Base-by-base conservation (phyloP, 495 filamentous ascomycete genomes). In the Bombardia bombarda region DNA sequence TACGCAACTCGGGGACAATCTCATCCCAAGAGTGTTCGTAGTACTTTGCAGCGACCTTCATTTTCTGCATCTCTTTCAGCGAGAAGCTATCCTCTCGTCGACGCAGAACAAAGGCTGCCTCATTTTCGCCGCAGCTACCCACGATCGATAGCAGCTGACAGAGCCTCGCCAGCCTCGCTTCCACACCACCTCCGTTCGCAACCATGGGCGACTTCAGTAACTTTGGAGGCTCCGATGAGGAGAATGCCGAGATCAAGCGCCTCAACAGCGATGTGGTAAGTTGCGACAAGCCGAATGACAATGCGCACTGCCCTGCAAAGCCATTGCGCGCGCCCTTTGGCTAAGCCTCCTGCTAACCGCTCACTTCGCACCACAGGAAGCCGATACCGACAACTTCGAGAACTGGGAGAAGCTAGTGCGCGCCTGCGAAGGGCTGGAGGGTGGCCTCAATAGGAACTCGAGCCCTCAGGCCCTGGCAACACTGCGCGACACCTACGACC, bases 381-480 rank as follows among this genome's bases (percentile, higher is more conserved):
- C 84, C 49, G 84, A 95, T 48, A 77, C 88, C 3, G 92, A 99
- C 65, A 87, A 86, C 62, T 95, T 92, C 56, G 90, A 95, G 53
- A 79, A 80, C 19, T 99, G 92, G 92, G 92, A 96, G 67, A 87
- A 86, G 62, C 81, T 97, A 18, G 80, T 96, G 44, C 80, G 80
- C 49, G 78, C 80, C 14, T 86, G 83, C 32, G 86, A 95, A 58
- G 70, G 72, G 36, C 80, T 95, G 19, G 93, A 99, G 53, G 90
- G 90, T 23, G 92, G 92, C 10, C 76, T 99, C 41, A 97, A 90
- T 54, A 82, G 93, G 45, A 97, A 99, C 62, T 96, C 92, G 39
- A 95, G 85, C 53, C 90, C 93, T 4, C 85, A 94, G 57, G 86
- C 92, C 4, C 89, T 99, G 52, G 83, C 85, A 18, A 80, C 87